A percentile compares a stretch with the other conserved stretches of the same genome.
Conservation (phyloP, 2,329 filamentous ascomycete genomes). For the Sclerotinia minor region DNA sequence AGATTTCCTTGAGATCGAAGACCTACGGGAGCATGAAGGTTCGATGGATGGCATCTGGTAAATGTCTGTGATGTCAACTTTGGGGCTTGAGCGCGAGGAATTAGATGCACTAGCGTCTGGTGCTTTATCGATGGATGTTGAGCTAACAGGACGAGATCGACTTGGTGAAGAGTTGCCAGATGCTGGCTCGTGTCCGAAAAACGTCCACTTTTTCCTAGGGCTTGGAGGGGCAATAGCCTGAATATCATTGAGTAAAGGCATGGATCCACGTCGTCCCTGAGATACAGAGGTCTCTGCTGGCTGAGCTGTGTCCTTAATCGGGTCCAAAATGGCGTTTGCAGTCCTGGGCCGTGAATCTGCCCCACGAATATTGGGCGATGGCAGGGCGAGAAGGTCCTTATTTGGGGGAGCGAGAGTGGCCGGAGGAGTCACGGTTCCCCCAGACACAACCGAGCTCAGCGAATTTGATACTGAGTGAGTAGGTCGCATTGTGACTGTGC, state of each 20-base stretch:
- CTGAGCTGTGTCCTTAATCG: constrained; percentile 35
- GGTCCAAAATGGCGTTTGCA: constrained; percentile 65
- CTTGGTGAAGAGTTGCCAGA: constrained; percentile 49
- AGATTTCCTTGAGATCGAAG: constrained; percentile 39
- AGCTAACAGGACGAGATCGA: constrained; percentile 45
- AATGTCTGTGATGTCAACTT: constrained; percentile 28
- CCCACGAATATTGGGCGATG: constrained; percentile 45
- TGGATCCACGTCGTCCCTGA: constrained; percentile 55
- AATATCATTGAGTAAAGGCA: constrained; percentile 52
- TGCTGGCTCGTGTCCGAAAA: constrained; percentile 38
- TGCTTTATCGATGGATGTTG: constrained; percentile 44
- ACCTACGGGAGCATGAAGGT: constrained; percentile 34
- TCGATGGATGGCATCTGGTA: constrained; percentile 35
- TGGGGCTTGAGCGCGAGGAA: constrained; percentile 14
- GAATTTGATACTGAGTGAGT: constrained; percentile 70
- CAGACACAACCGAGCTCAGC: constrained; percentile 75
- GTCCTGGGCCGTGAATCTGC: constrained; percentile 63
- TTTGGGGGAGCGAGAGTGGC: constrained; percentile 38
- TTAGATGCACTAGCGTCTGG: constrained; percentile 25
- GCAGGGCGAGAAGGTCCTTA: constrained; percentile 44
- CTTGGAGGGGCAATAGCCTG: constrained; percentile 38
- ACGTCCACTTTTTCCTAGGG: constrained; percentile 42
- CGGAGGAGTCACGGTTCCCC: constrained; percentile 48
- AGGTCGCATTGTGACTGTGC: constrained; percentile 64
- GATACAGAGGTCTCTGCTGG: constrained; percentile 43